Evolutionary conservation across 805 yeast species (phyloP).

Genomic region (Komagataella ulmi): DNA sequence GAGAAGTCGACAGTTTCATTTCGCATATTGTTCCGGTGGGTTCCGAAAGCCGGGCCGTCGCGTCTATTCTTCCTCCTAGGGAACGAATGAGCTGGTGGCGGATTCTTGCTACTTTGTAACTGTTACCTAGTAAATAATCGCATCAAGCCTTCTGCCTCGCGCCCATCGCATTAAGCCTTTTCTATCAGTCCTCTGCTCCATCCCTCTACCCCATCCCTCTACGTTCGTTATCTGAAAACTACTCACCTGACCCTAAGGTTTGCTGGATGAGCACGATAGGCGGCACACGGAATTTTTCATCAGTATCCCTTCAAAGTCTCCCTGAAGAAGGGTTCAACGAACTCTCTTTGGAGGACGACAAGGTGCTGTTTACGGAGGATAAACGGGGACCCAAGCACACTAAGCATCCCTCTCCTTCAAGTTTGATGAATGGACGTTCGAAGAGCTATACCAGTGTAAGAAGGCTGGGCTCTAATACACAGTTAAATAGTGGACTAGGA

Average conservation of each 20-base stretch:
- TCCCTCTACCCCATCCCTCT: neutral
- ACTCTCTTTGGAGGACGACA: constrained; percentile 10
- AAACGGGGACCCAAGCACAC: constrained; percentile 24
- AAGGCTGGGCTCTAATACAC: neutral
- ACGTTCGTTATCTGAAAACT: neutral
- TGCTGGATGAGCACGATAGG: neutral
- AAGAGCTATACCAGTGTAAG: neutral
- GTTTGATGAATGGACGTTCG: neutral
- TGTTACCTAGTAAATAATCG: neutral
- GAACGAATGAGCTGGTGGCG: neutral
- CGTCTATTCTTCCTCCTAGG: neutral
- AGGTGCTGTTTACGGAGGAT: constrained; percentile 17
- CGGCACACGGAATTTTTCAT: neutral
- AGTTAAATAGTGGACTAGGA: neutral
- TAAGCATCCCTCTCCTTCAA: neutral
- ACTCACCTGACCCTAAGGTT: neutral
- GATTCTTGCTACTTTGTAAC: neutral
- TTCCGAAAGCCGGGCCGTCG: neutral
- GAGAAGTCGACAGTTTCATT: too few relatives aligned
- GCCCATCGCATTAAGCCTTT: neutral
- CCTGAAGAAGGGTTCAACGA: constrained; percentile 25
- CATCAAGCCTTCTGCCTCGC: neutral
- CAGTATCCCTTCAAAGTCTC: constrained; percentile 22
- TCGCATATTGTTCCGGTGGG: too few relatives aligned
- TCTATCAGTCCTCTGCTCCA: neutral